A percentile compares a stretch with the other conserved stretches of the same genome.
Evolutionary conservation across 129 eudicot genomes (phyloP).

Genomic region (Sambucus nigra): DNA sequence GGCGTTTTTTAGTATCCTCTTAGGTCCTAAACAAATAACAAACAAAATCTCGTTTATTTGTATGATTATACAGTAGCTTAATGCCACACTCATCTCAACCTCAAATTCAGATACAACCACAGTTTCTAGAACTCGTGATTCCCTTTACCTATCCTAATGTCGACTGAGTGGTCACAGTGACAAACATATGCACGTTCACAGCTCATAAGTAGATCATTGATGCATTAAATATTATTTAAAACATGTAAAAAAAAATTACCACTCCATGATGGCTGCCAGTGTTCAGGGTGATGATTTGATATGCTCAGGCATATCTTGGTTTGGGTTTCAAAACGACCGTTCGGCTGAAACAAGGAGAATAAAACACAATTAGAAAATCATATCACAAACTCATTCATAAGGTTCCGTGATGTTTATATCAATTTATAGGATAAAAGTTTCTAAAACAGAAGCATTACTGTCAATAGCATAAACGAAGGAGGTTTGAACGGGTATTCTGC

Average conservation of each 20-base stretch:
- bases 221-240: not conserved
- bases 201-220: not conserved
- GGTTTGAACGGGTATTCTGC: constrained; percentile 95
- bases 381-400: not conserved
- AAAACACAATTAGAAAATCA: not conserved
- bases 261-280: constrained; percentile 99
- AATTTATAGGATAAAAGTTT: not conserved
- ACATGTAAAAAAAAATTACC: constrained; percentile 26
- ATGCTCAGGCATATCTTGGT: constrained; percentile 98
- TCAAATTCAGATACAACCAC: too few species aligned
- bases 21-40: too few species aligned
- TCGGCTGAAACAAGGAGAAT: constrained; percentile 48
- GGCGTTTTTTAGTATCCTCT: too few species aligned
- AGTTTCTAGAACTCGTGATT: too few species aligned
- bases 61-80: too few species aligned
- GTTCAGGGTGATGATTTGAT: constrained; percentile 99
- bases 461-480: constrained; percentile 88
- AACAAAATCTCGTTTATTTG: too few species aligned
- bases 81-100: too few species aligned
- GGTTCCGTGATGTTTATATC: not conserved
- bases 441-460: constrained; percentile 38
- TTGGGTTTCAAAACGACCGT: constrained; percentile 98
- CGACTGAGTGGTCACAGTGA: too few species aligned
- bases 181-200: not conserved
- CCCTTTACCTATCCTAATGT: too few species aligned